Base-by-base conservation (phyloP, 768 basidiomycete genomes). In the Collybia nuda region DNA sequence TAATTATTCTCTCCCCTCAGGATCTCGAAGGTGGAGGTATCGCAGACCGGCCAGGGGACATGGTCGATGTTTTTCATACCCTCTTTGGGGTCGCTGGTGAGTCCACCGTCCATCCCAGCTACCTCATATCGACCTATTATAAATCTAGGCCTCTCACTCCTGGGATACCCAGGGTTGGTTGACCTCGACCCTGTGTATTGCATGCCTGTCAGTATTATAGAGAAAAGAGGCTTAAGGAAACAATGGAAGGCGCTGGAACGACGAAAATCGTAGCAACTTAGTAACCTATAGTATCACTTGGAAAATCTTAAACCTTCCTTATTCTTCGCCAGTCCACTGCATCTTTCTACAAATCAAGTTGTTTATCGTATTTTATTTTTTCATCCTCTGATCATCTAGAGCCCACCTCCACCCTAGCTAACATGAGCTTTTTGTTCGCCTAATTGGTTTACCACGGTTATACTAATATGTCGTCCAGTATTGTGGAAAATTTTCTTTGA, bases 51-150 rank as follows among this genome's bases (percentile, higher is more conserved):
- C 91, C 93, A 0, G 94, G 91, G 0, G 85, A 99, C 65, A 87
- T 94, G 81, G 84, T 84, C 1, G 97, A 99, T 60, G 95, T 99
- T n/a, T 99, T 97, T 68, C 96, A 99, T 61, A 98, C 96, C 0
- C 67, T 78, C 9, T 99, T 99, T 56, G 97, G 97, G 1, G 71
- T 98, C 2, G 92, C 93, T 53, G 94, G 93, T 79, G 58, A 44
- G 65, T 56, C 42, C 21, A 19, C 22, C 37, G 47, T 38, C 24
- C 0, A 11, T n/a, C 28, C n/a, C 19, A n/a, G 15, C 15, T 14
- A 9, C n/a, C 19, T 2, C 45, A 15, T 36, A 43, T 18, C 54
- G 9, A 35, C 38, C n/a, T n/a, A 11, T 17, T 1, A 28, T 28
- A 12, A 4, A 15, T 35, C 3, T 54, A 88, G 94, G 93, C 1